Evolutionary conservation across 75 land plant genomes (phyloP), one percentile per base, ranked within the genome.

Genomic region (Selaginella moellendorffii): DNA sequence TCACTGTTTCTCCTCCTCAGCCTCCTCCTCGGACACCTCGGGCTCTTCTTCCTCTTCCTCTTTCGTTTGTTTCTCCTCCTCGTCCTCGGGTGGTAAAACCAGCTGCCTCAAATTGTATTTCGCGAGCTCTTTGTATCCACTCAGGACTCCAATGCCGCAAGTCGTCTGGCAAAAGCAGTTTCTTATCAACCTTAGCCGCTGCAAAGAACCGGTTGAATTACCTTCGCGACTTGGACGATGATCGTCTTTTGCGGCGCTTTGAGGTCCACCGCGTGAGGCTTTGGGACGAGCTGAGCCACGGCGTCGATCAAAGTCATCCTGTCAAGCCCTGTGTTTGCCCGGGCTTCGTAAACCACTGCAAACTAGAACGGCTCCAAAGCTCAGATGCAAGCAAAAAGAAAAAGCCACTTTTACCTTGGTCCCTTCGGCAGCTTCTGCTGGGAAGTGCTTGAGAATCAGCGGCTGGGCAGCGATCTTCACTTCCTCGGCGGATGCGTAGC

Each of bases 401-500:
- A n/a, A n/a, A n/a, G n/a, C n/a, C n/a, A n/a, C n/a, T n/a, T n/a
- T 36, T 26, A 56, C 59, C 59, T 56, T 56, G 17, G n/a, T 2
- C 21, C 59, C 59, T 56, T 56, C 64, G 53, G 72, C 74, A 42
- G 82, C 70, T 26, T 52, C 84, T 23, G 68, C 63, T 27, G 97
- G 86, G 68, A 91, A 91, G 65, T 85, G 67, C 24, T 77, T 64
- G 25, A 60, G 73, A 31, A 91, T 56, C 17, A 85, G 58, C 61
- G 88, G 76, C 31, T 81, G 69, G 25, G 84, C 86, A 30, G 85
- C 79, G 64, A 62, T 74, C 26, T 62, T 26, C 52, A 91, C 84
- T 70, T 91, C 97, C 63, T 83, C 89, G 29, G 81, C 77, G 23
- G 97, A 91, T 65, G 95, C 79, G 77, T 91, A 91, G 71, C 97